Percentiles rank a stretch among this genome's conserved stretches.
These are phyloP conservation scores for Penicillium sp. DNA, from an alignment of 2,329 filamentous ascomycete species.

Conservation along the genomic window DNA sequence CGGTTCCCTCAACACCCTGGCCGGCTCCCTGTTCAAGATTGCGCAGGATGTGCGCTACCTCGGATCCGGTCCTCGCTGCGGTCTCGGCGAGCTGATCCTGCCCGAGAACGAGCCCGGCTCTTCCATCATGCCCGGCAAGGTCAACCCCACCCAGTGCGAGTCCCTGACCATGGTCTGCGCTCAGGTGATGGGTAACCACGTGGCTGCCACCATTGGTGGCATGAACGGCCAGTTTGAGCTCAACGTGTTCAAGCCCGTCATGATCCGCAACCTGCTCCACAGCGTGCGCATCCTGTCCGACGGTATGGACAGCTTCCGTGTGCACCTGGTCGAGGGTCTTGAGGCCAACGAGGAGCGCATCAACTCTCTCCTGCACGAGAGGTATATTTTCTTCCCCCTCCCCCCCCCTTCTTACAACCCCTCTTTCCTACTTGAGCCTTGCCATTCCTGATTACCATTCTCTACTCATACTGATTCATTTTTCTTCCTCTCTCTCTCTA, in stretches of 20 bases:
- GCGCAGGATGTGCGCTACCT: slow-evolving; percentile 97
- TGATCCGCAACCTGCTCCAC: slow-evolving; percentile 93
- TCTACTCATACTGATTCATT: slow-evolving; percentile 15
- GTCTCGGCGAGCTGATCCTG: slow-evolving; percentile 84
- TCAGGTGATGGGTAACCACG: slow-evolving; percentile 97
- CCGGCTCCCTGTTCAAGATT: slow-evolving; percentile 90
- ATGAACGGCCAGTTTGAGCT: slow-evolving; percentile 98
- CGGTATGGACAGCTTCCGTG: slow-evolving; percentile 91
- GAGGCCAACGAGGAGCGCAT: slow-evolving; percentile 94
- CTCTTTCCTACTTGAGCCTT: background rate
- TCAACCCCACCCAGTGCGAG: slow-evolving; percentile 98
- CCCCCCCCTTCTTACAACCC: background rate
- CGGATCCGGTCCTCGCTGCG: slow-evolving; percentile 90
- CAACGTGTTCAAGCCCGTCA: slow-evolving; percentile 96
- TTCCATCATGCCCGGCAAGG: slow-evolving; percentile 99
- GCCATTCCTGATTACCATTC: slow-evolving; percentile 2
- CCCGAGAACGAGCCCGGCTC: slow-evolving; percentile 98
- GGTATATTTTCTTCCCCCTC: slow-evolving; percentile 50
- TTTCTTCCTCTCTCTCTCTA: slow-evolving; percentile 33
- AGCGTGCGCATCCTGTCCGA: slow-evolving; percentile 82
- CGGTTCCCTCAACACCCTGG: slow-evolving; percentile 88
- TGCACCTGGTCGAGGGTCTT: slow-evolving; percentile 81
- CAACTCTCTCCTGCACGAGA: slow-evolving; percentile 82
- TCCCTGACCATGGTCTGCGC: slow-evolving; percentile 95
- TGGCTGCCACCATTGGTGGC: slow-evolving; percentile 84